These are phyloP conservation scores for Crithidia bombi DNA, from an alignment of 208 protist genomes.

Conservation along the genomic window DNA sequence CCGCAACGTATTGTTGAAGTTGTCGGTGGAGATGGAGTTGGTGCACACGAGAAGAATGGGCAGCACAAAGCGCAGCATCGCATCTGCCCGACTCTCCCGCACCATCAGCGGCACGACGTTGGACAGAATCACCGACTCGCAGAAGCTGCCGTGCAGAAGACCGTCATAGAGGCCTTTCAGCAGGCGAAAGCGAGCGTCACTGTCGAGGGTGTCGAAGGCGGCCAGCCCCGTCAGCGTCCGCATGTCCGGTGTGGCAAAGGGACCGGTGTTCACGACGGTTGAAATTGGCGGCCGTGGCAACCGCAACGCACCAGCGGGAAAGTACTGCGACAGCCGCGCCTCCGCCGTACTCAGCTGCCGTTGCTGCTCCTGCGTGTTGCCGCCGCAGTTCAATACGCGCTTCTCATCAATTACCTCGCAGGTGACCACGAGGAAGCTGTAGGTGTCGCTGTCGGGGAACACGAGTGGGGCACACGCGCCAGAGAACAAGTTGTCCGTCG, in stretches of 20 bases:
- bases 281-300: conserved; percentile 34
- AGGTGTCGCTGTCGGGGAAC: conserved; percentile 61
- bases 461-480: conserved; percentile 23
- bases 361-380: conserved; percentile 28
- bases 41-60: conserved; percentile 57
- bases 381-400: conserved; percentile 40
- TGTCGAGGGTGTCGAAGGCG: conserved; percentile 48
- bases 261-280: conserved; percentile 38
- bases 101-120: conserved; percentile 57
- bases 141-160: conserved; percentile 35
- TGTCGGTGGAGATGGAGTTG: conserved; percentile 21
- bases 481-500: conserved; percentile 13
- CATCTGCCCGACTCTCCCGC: conserved; percentile 40
- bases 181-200: conserved; percentile 33
- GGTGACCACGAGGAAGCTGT: conserved; percentile 55
- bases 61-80: conserved; percentile 53
- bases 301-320: conserved; percentile 35
- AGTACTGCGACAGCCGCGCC: conserved; percentile 39
- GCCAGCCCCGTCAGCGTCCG: conserved; percentile 36
- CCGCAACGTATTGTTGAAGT: conserved; percentile 37
- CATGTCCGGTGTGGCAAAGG: conserved; percentile 51
- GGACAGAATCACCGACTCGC: conserved; percentile 39
- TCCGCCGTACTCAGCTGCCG: conserved; percentile 36
- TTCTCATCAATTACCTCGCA: conserved; percentile 43
- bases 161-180: conserved; percentile 53